These are phyloP conservation scores for Aquilaria sinensis DNA, from an alignment of 345 rosid species.

Conservation along the genomic window DNA sequence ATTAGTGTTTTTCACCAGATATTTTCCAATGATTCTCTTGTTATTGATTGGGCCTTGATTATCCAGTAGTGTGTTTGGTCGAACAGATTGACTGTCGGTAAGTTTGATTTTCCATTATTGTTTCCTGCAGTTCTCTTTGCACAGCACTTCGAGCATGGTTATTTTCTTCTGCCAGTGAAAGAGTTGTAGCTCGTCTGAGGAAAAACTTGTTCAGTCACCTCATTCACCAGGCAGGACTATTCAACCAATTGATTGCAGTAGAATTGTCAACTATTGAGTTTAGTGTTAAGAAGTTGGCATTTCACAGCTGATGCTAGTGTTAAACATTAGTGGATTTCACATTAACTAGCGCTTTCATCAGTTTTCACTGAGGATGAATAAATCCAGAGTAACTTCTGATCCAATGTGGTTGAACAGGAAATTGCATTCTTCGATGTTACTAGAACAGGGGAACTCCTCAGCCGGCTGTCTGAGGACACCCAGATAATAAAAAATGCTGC, in stretches of 20 bases:
- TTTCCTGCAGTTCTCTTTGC: conserved; percentile 40
- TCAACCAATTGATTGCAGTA: neutral
- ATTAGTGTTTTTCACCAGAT: neutral
- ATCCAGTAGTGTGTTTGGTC: too few species aligned
- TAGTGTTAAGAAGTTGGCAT: neutral
- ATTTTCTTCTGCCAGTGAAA: conserved; percentile 54
- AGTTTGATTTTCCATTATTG: neutral
- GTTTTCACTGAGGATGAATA: neutral
- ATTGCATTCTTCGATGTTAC: conserved; percentile 62
- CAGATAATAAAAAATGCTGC: conserved; percentile 72
- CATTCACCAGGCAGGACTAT: conserved; percentile 38
- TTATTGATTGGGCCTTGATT: too few species aligned
- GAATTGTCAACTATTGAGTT: neutral
- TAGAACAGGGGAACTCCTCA: conserved; percentile 60
- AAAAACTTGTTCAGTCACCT: conserved; percentile 48
- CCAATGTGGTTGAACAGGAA: conserved; percentile 29
- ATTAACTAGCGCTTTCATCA: neutral
- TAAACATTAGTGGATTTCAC: too few species aligned
- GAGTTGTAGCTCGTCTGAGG: conserved; percentile 63
- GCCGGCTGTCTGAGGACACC: conserved; percentile 61
- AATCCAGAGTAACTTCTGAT: conserved; percentile 4
- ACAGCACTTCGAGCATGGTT: conserved; percentile 57
- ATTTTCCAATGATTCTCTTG: too few species aligned
- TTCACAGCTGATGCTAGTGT: neutral
- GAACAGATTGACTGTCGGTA: neutral